Evolutionary conservation across 2,329 filamentous ascomycete genomes (phyloP).

Genomic region (Diaporthe helianthi): DNA sequence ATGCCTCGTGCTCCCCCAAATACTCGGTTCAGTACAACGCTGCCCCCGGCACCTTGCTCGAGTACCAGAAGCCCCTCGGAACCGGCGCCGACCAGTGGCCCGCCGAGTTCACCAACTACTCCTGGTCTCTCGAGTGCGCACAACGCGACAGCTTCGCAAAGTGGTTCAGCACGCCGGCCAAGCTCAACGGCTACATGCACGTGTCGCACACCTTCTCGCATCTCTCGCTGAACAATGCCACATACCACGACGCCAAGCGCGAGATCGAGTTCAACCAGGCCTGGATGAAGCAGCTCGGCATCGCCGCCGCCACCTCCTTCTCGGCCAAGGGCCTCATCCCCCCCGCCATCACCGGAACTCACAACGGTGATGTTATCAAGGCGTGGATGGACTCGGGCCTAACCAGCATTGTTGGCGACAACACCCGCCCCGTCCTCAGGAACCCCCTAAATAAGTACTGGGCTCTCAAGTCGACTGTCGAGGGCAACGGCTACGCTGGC

Average conservation of each 20-base stretch:
- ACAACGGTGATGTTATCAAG: neutral
- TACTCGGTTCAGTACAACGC: neutral
- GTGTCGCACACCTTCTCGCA: slow-evolving; percentile 18
- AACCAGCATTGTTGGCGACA: neutral
- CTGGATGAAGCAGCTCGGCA: slow-evolving; percentile 14
- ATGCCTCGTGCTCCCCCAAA: neutral
- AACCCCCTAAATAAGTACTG: neutral
- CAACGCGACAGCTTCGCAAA: neutral
- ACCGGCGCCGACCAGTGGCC: neutral
- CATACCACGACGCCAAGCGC: neutral
- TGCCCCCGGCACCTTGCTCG: neutral
- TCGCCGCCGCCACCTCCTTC: neutral
- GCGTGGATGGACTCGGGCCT: slow-evolving; percentile 11
- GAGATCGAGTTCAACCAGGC: slow-evolving; percentile 13
- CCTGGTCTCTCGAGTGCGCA: neutral
- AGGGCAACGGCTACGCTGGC: neutral
- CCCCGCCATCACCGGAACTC: neutral
- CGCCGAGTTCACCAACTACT: neutral
- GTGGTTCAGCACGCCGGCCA: neutral
- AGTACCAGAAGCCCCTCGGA: slow-evolving; percentile 6
- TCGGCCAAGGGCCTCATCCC: slow-evolving; percentile 6
- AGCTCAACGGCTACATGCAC: slow-evolving; percentile 10
- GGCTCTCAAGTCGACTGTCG: neutral
- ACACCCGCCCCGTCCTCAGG: neutral
- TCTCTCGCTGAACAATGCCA: neutral